Evolutionary conservation across 2,329 filamentous ascomycete species (phyloP).

Genomic region (Gaeumannomyces tritici): DNA sequence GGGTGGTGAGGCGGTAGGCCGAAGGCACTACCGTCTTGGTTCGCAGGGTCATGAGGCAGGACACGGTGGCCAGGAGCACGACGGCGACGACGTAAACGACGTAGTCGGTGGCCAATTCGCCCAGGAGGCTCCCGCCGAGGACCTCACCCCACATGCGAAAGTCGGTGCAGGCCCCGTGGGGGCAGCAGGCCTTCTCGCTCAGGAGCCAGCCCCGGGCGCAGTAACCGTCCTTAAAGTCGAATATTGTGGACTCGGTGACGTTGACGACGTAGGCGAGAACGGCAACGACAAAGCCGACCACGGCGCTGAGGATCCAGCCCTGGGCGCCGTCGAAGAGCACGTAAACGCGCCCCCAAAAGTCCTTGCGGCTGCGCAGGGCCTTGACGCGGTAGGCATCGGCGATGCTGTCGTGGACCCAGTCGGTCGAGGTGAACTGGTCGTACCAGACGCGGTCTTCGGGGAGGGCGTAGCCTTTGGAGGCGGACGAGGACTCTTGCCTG

Average conservation of each 20-base stretch:
- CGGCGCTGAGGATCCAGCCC: slow-evolving; percentile 86
- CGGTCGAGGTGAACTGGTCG: slow-evolving; percentile 93
- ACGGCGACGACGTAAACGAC: slow-evolving; percentile 65
- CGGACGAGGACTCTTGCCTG: slow-evolving; percentile 46
- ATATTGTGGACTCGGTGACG: slow-evolving; percentile 74
- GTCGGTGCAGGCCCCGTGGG: slow-evolving; percentile 41
- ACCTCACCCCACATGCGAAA: slow-evolving; percentile 48
- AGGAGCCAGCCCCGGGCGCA: slow-evolving; percentile 64
- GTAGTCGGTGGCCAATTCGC: slow-evolving; percentile 62
- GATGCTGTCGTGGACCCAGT: slow-evolving; percentile 98
- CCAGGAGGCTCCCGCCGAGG: slow-evolving; percentile 32
- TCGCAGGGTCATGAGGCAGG: slow-evolving; percentile 72
- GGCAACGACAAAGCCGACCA: slow-evolving; percentile 82
- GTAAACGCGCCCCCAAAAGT: slow-evolving; percentile 69
- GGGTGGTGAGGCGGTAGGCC: slow-evolving; percentile 71
- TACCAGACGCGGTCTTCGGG: slow-evolving; percentile 92
- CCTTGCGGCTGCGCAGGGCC: slow-evolving; percentile 69
- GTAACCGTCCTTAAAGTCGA: slow-evolving; percentile 87
- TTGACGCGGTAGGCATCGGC: slow-evolving; percentile 87
- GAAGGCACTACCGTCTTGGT: slow-evolving; percentile 95
- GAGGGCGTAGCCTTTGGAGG: slow-evolving; percentile 51
- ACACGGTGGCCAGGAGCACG: slow-evolving; percentile 56
- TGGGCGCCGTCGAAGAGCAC: slow-evolving; percentile 79
- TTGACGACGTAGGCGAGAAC: slow-evolving; percentile 82
- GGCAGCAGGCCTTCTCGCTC: slow-evolving; percentile 58